phyloP scores from a whole-genome alignment of 164 flowering plant genomes.

The Magnolia changhungtana region DNA sequence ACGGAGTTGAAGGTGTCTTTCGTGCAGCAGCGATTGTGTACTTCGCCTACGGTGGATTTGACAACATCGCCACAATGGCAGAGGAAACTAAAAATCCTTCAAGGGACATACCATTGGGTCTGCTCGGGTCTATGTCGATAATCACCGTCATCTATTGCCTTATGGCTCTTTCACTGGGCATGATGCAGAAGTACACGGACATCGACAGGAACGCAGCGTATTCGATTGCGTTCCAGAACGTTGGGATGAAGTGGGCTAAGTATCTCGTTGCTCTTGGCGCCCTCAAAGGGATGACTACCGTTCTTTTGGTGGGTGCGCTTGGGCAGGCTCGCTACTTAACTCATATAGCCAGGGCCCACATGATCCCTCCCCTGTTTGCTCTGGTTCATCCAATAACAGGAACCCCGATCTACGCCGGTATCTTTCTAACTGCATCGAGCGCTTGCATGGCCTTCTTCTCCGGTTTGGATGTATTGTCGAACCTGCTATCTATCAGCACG shows the following conservation, averaged over 20 bases:
- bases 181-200: constrained; percentile 61
- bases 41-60: constrained; percentile 53
- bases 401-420: constrained; percentile 71
- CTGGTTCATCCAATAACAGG: constrained; percentile 70
- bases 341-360: constrained; percentile 78
- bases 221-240: constrained; percentile 56
- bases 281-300: constrained; percentile 80
- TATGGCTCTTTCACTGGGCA: constrained; percentile 61
- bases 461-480: constrained; percentile 67
- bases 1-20: constrained; percentile 30
- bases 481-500: constrained; percentile 62
- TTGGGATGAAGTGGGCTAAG: constrained; percentile 85
- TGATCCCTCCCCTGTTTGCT: constrained; percentile 87
- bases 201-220: constrained; percentile 70
- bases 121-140: constrained; percentile 67
- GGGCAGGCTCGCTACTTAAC: constrained; percentile 83
- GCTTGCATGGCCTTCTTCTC: constrained; percentile 56
- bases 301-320: constrained; percentile 63
- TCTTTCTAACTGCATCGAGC: constrained; percentile 40
- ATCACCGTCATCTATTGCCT: constrained; percentile 68
- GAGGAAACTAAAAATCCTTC: constrained; percentile 73
- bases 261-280: constrained; percentile 67
- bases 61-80: constrained; percentile 86
- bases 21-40: constrained; percentile 36
- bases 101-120: constrained; percentile 68